These are phyloP conservation scores for Aureobasidium sp. DNA, from an alignment of 2,329 filamentous ascomycete genomes.

Conservation along the genomic window DNA sequence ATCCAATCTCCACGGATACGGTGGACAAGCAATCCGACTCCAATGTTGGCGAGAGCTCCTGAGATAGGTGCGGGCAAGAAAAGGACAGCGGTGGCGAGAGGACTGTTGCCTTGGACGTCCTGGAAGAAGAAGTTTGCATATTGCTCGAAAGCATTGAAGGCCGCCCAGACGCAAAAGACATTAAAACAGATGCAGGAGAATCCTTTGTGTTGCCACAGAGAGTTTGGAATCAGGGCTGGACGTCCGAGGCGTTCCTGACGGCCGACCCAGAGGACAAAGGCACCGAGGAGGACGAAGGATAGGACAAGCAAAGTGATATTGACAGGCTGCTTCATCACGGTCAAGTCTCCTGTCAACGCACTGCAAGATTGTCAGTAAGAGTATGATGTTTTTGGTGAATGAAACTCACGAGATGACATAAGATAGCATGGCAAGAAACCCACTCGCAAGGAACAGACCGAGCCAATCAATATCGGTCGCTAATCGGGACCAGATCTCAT, in stretches of 20 bases:
- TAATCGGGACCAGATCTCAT: constrained; percentile 22
- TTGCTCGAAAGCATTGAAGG: constrained; percentile 30
- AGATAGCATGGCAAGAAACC: constrained; percentile 41
- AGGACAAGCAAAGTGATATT: constrained; percentile 35
- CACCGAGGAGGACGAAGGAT: constrained; percentile 35
- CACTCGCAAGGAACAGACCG: constrained; percentile 39
- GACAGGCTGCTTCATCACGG: constrained; percentile 17
- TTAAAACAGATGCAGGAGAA: constrained; percentile 47
- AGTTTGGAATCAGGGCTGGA: constrained; percentile 53
- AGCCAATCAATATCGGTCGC: constrained; percentile 45
- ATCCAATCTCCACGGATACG: constrained; percentile 32
- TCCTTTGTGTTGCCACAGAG: constrained; percentile 48
- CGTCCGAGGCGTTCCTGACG: constrained; percentile 36
- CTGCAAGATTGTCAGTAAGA: not conserved
- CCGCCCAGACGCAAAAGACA: constrained; percentile 32
- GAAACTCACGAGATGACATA: constrained; percentile 41
- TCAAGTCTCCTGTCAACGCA: constrained; percentile 18
- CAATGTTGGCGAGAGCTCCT: constrained; percentile 34
- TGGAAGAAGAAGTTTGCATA: constrained; percentile 38
- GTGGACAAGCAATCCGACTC: constrained; percentile 40
- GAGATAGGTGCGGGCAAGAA: constrained; percentile 35
- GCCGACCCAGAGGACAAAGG: constrained; percentile 48
- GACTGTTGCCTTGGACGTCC: constrained; percentile 28
- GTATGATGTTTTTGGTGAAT: too few species aligned
- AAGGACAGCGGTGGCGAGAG: constrained; percentile 31